Evolutionary conservation across 257 asterid species (phyloP).

Genomic region (Solanum boliviense): DNA sequence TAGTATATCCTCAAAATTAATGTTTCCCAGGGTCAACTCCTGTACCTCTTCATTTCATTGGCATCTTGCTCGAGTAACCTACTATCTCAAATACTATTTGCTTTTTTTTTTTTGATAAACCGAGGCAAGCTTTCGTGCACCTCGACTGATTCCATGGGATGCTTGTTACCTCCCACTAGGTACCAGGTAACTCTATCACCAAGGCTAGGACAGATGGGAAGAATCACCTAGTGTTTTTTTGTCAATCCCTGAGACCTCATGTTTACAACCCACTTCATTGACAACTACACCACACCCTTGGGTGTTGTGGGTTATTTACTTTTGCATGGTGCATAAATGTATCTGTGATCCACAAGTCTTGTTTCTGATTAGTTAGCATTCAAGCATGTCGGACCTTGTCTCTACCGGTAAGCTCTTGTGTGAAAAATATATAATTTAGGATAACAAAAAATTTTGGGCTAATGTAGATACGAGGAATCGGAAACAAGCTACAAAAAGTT

Average conservation of each 20-base stretch:
- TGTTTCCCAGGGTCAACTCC: neutral
- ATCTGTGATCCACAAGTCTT: neutral
- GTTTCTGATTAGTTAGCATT: neutral
- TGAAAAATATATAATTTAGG: constrained; percentile 22
- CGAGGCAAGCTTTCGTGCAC: neutral
- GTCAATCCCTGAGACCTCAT: neutral
- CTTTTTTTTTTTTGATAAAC: neutral
- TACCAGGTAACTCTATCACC: neutral
- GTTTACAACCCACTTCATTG: neutral
- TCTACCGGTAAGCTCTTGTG: constrained; percentile 12
- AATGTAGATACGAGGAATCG: constrained; percentile 78
- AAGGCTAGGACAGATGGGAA: neutral
- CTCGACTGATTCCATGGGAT: neutral
- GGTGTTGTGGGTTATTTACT: neutral
- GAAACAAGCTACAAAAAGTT: constrained; percentile 66
- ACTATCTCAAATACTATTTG: neutral
- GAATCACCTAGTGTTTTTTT: neutral
- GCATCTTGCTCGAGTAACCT: neutral
- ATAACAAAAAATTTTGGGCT: constrained; percentile 16
- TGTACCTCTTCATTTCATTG: neutral
- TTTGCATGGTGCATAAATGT: neutral
- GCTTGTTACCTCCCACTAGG: neutral
- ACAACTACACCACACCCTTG: neutral
- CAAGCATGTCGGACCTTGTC: neutral
- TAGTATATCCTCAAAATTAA: neutral